A percentile compares a stretch with the other conserved stretches of the same genome.
These are phyloP conservation scores for Phytopythium vexans DNA, from an alignment of 352 stramenopile genomes.

Conservation along the genomic window DNA sequence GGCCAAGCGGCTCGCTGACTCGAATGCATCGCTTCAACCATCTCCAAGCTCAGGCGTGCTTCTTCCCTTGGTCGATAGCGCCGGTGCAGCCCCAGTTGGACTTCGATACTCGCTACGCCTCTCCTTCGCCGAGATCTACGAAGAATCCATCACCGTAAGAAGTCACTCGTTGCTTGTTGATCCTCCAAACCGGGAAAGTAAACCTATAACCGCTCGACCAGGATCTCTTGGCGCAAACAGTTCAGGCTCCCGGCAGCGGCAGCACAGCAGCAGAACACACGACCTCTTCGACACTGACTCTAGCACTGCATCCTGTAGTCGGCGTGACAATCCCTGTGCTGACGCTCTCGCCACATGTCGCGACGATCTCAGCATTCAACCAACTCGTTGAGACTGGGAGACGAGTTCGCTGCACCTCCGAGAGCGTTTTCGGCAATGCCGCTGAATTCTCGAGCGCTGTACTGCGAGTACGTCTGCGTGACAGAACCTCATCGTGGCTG, in stretches of 20 bases:
- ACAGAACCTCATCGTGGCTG: not conserved
- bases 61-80: too few relatives aligned
- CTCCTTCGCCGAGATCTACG: conserved; percentile 52
- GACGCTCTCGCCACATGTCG: conserved; percentile 22
- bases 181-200: too few relatives aligned
- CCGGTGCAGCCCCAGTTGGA: not conserved
- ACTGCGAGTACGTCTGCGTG: conserved; percentile 24
- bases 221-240: conserved; percentile 19
- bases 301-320: not conserved
- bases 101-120: conserved; percentile 33
- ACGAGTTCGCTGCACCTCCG: conserved; percentile 6
- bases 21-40: not conserved
- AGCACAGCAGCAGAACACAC: conserved; percentile 2
- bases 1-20: not conserved
- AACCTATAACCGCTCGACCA: conserved; percentile 1
- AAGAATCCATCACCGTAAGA: conserved; percentile 44
- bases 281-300: conserved; percentile 15
- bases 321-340: conserved; percentile 29
- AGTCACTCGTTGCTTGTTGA: not conserved
- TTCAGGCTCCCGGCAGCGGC: not conserved
- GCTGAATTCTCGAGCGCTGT: conserved; percentile 46
- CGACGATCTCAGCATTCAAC: conserved; percentile 14
- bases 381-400: conserved; percentile 29
- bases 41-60: too few relatives aligned
- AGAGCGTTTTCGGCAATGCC: conserved; percentile 36